Base-by-base conservation (phyloP, 768 basidiomycete species). In the Leccinum variicolor region DNA sequence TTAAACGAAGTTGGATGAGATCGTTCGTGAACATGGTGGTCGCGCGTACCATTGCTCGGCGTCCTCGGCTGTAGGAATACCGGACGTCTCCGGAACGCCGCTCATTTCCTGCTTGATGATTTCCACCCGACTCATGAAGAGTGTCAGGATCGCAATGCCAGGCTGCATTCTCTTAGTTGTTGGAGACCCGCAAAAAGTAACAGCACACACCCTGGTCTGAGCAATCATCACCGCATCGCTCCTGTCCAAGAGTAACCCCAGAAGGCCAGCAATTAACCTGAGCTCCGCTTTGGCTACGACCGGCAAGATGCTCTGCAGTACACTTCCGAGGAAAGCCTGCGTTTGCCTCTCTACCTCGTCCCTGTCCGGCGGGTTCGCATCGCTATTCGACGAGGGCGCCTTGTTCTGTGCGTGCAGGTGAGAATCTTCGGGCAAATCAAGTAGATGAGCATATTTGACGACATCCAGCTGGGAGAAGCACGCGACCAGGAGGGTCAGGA, bases 391-490 rank as follows among this genome's bases (percentile, higher is more conserved):
- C 41, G 68, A 59, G 1, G 69, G 66, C 5, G 60, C 58, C 41
- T 52, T 64, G 46, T 49, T 52, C 46, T 66, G 66, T 17, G 64
- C 3, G 10, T 69, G 68, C 0, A 66, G 58, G n/a, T 70, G 66
- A 4, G 81, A 81, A 62, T 90, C 85, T 59, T 89, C 80, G 0
- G 83, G 66, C 1, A 80, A 74, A 69, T 90, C 96, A 34, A 90
- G 82, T 17, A 89, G 60, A 39, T 84, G 83, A 4, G 94, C 90
- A 52, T 91, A 77, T 62, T 80, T 79, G 51, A 98, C 87, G 17
- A 98, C 93, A 69, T 98, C 96, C 55, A 98, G 80, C 70, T 98
- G 94, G 58, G 83, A 84, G 76, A 98, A 98, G 67, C 93, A 96
- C 0, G 95, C 95, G 50, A 97, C 87, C 34, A 98, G 81, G 25